phyloP scores from a whole-genome alignment of 2,329 filamentous ascomycete genomes.

The Colletotrichum sp. region DNA sequence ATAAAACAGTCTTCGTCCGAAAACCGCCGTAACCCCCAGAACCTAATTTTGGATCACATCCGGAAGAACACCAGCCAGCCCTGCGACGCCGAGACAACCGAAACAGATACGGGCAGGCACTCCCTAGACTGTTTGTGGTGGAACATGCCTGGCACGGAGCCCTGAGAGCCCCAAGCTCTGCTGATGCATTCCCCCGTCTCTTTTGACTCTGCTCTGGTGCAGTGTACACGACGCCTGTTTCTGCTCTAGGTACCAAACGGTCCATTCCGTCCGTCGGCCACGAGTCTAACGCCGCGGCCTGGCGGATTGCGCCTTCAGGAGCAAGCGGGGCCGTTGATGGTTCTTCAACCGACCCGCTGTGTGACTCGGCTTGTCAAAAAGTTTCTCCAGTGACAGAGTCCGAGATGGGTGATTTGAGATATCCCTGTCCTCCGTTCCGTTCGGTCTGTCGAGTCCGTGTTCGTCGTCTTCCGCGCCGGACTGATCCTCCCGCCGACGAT shows the following conservation, averaged over 20 bases:
- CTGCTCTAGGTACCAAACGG: background rate
- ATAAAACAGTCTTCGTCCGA: conserved; percentile 16
- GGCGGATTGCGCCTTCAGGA: background rate
- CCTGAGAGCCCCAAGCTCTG: background rate
- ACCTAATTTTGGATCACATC: conserved; percentile 1
- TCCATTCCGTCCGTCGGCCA: background rate
- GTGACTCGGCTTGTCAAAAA: background rate
- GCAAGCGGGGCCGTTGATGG: background rate
- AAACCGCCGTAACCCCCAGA: conserved; percentile 1
- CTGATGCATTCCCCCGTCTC: background rate
- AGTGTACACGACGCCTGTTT: background rate
- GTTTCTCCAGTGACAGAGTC: background rate
- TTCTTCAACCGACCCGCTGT: background rate
- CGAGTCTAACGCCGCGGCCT: background rate
- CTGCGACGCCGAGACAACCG: conserved; percentile 11
- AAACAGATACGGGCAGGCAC: conserved; percentile 2
- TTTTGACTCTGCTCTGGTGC: background rate
- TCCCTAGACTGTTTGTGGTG: background rate
- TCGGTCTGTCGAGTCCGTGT: background rate
- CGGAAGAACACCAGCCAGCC: background rate
- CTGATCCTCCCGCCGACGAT: background rate
- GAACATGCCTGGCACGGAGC: conserved; percentile 1
- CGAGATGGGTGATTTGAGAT: background rate
- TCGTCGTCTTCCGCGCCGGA: background rate
- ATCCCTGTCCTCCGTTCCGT: background rate